Conservation (phyloP, 441 rosid genomes). For the Manihot esculenta region DNA sequence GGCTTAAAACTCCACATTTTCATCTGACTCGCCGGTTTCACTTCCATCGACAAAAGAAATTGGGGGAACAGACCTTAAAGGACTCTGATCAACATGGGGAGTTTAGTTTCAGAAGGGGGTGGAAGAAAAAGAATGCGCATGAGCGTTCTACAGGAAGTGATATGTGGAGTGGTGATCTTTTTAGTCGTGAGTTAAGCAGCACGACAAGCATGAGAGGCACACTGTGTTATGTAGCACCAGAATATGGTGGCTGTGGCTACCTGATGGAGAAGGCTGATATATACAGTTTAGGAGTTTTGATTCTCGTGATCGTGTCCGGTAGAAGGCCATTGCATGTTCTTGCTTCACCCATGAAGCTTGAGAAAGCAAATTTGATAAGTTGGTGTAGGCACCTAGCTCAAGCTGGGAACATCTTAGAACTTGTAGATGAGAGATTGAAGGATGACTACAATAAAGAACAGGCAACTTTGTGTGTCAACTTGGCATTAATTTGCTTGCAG, state of each 20-base stretch:
- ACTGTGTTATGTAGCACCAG: constrained; percentile 91
- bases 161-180: constrained; percentile 93
- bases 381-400: constrained; percentile 96
- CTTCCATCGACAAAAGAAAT: constrained; percentile 40
- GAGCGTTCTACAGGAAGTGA: constrained; percentile 69
- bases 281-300: constrained; percentile 88
- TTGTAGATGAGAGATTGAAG: constrained; percentile 83
- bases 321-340: constrained; percentile 93
- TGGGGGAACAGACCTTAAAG: constrained; percentile 34
- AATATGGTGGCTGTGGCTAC: constrained; percentile 79
- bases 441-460: constrained; percentile 69
- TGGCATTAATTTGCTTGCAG: constrained; percentile 81
- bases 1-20: constrained; percentile 55
- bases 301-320: constrained; percentile 87
- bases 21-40: constrained; percentile 42
- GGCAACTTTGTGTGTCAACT: constrained; percentile 76
- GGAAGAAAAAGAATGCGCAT: constrained; percentile 54
- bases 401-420: constrained; percentile 72
- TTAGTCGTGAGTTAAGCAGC: constrained; percentile 94
- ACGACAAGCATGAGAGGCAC: constrained; percentile 99
- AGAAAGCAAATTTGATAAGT: constrained; percentile 85
- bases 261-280: constrained; percentile 94
- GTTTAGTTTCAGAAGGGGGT: constrained; percentile 88
- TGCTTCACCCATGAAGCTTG: constrained; percentile 92
- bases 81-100: constrained; percentile 57